These are phyloP conservation scores for Wickerhamiella alocasiicola DNA, from an alignment of 805 yeast species.

Conservation along the genomic window DNA sequence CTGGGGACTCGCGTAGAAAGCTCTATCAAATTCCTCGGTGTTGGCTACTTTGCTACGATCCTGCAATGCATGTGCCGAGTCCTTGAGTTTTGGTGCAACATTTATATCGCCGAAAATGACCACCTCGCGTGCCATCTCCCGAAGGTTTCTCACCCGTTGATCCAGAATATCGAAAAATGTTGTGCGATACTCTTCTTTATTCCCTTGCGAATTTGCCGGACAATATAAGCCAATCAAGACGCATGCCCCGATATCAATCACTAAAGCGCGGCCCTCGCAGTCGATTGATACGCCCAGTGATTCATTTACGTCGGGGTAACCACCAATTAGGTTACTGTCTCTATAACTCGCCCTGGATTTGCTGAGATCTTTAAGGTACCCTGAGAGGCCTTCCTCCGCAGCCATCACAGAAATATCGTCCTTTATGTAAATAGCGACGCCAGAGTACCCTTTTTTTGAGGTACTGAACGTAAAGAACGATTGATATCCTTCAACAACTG, in stretches of 20 bases:
- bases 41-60: constrained; percentile 29
- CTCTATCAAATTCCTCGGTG: constrained; percentile 18
- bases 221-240: constrained; percentile 55
- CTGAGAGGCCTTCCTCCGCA: constrained; percentile 91
- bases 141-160: constrained; percentile 45
- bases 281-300: constrained; percentile 42
- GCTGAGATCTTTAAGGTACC: constrained; percentile 28
- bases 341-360: constrained; percentile 17
- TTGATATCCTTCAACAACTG: constrained; percentile 42
- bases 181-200: constrained; percentile 51
- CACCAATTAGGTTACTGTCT: constrained; percentile 47
- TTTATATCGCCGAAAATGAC: constrained; percentile 83
- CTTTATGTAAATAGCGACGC: constrained; percentile 65
- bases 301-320: constrained; percentile 41
- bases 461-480: constrained; percentile 60
- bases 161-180: constrained; percentile 48
- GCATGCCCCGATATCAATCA: constrained; percentile 46
- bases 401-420: constrained; percentile 46
- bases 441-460: constrained; percentile 71
- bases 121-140: constrained; percentile 48
- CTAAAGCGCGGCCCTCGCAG: constrained; percentile 71
- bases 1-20: constrained; percentile 28
- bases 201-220: constrained; percentile 75
- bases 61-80: constrained; percentile 59
- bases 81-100: constrained; percentile 66